Base-by-base conservation (phyloP, 2,329 filamentous ascomycete genomes). In the Aspergillus intermedius region DNA sequence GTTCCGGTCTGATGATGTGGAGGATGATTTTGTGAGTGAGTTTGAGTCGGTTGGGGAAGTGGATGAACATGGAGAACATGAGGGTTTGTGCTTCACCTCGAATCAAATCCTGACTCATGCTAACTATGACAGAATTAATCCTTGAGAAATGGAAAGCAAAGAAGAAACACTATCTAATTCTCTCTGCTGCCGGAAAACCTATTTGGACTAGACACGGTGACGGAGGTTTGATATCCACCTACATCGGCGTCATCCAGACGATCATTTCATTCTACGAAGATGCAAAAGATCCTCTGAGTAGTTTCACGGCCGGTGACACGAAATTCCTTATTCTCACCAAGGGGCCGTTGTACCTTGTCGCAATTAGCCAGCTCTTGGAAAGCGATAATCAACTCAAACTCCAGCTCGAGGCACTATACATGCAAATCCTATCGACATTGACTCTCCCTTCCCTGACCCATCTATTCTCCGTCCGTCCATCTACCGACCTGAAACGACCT, bases 171-270 rank as follows among this genome's bases (percentile, higher is more conserved):
- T 98, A 95, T 68, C 82, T 98, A 70, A 95, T 98, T 60, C 75
- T 98, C 1, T 97, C 93, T 2, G 91, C 90, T 12, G 91, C 94
- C 8, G 93, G 93, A 17, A 98, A 98, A 67, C 94, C 93, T 9
- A 94, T 98, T 44, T 98, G 91, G 77, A 97, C 90, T 62, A 82
- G 94, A 44, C 91, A 98, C 65, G 93, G 94, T 37, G 89, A 96
- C 58, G 79, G 95, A 56, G 83, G 86, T 47, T 75, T 97, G 40
- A 89, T 97, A 64, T 95, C 94, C 60, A 87, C 87, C 45, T 96
- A 93, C 60, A 91, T 97, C 66, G 93, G 93, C 37, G 86, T 98
- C 15, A 85, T 96, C 2, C 93, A 97, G 66, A 98, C 93, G 40
- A 91, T 98, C 59, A 95, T 98, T 53, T 97, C 93, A 1, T 96